Evolutionary conservation across 2,329 filamentous ascomycete genomes (phyloP).

Genomic region (Gnomoniopsis sp.): DNA sequence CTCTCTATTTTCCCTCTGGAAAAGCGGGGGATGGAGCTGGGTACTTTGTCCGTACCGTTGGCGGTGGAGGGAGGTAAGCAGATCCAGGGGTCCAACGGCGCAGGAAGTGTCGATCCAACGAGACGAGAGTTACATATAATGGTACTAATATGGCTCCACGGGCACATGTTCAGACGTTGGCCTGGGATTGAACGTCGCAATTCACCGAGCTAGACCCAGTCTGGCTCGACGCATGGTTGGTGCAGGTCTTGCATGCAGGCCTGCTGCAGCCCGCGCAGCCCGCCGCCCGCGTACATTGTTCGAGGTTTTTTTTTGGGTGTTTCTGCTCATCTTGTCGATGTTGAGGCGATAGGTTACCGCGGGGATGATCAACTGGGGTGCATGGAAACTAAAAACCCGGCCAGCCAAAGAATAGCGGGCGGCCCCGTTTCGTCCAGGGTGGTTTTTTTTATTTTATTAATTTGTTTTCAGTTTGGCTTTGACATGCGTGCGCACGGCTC

Average conservation of each 20-base stretch:
- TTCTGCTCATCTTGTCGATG: too few relatives aligned
- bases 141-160: slow-evolving; percentile 9
- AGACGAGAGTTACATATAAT: slow-evolving; percentile 8
- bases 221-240: slow-evolving; percentile 5
- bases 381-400: too few relatives aligned
- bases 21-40: slow-evolving; percentile 4
- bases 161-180: slow-evolving; percentile 16
- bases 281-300: too few relatives aligned
- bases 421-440: too few relatives aligned
- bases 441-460: too few relatives aligned
- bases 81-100: slow-evolving; percentile 3
- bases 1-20: not conserved
- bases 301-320: too few relatives aligned
- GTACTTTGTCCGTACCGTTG: too few relatives aligned
- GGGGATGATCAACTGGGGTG: too few relatives aligned
- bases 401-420: too few relatives aligned
- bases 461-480: too few relatives aligned
- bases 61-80: not conserved
- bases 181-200: slow-evolving; percentile 14
- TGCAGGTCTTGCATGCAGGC: not conserved
- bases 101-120: not conserved
- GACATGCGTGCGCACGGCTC: too few relatives aligned
- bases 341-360: too few relatives aligned
- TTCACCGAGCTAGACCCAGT: slow-evolving; percentile 7
- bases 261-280: not conserved